Percentiles rank a stretch among this genome's conserved stretches.
phyloP scores from a whole-genome alignment of 805 yeast species.

The Metschnikowia koreensis region DNA sequence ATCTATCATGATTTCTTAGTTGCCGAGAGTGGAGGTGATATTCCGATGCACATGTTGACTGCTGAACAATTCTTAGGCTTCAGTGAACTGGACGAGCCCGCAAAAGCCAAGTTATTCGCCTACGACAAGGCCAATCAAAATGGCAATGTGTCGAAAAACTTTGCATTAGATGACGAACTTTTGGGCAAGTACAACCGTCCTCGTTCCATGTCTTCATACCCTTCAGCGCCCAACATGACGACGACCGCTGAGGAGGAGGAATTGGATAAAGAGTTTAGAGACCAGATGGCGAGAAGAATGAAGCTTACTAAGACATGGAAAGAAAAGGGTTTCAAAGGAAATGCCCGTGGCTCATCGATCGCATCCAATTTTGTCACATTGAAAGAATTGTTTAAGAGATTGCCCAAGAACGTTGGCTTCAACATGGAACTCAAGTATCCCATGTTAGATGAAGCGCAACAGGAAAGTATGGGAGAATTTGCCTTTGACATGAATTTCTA shows the following conservation, averaged over 20 bases:
- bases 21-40: constrained; percentile 93
- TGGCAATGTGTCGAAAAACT: constrained; percentile 20
- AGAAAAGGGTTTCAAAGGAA: constrained; percentile 86
- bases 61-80: constrained; percentile 79
- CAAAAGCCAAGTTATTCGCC: constrained; percentile 8
- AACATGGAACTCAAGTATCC: constrained; percentile 95
- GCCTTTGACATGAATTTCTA: constrained; percentile 81
- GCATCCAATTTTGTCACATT: constrained; percentile 91
- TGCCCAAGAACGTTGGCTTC: constrained; percentile 85
- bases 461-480: constrained; percentile 82
- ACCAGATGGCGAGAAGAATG: constrained; percentile 60
- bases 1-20: constrained; percentile 93
- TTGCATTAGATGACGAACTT: constrained; percentile 37
- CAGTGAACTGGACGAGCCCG: constrained; percentile 27
- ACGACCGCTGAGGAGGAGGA: constrained; percentile 28
- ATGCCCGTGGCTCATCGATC: constrained; percentile 81
- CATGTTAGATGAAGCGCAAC: constrained; percentile 88
- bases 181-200: constrained; percentile 34
- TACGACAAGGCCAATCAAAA: constrained; percentile 13
- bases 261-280: constrained; percentile 37
- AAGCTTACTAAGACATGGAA: constrained; percentile 86
- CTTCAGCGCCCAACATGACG: constrained; percentile 32
- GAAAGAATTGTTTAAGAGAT: constrained; percentile 74
- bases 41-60: constrained; percentile 92
- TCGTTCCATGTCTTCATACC: constrained; percentile 40